These are phyloP conservation scores for Solanum hybrid DNA, from an alignment of 305 asterid genomes.

Conservation along the genomic window DNA sequence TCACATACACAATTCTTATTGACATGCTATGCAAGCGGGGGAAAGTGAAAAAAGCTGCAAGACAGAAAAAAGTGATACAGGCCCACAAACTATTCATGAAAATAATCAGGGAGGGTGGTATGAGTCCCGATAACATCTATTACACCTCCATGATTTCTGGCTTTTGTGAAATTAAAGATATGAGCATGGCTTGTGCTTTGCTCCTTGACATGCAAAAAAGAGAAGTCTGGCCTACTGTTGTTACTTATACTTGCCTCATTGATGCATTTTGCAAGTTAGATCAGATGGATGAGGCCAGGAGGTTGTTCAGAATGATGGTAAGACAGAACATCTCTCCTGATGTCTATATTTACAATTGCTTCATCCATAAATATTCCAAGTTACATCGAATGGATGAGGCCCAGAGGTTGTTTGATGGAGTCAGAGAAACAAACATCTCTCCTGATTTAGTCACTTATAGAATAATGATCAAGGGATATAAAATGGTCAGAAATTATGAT, in stretches of 20 bases:
- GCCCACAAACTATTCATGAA: conserved; percentile 34
- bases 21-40: conserved; percentile 24
- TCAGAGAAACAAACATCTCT: conserved; percentile 4
- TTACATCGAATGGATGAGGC: conserved; percentile 28
- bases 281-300: conserved; percentile 21
- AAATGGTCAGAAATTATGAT: background rate
- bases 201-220: conserved; percentile 33
- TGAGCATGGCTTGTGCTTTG: conserved; percentile 33
- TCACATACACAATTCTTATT: conserved; percentile 37
- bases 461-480: background rate
- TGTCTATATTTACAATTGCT: conserved; percentile 27
- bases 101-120: conserved; percentile 32
- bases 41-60: conserved; percentile 9
- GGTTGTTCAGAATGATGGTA: conserved; percentile 31
- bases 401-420: conserved; percentile 7
- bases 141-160: conserved; percentile 54
- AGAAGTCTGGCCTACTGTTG: conserved; percentile 37
- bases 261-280: conserved; percentile 31
- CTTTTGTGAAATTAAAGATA: conserved; percentile 30
- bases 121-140: conserved; percentile 23
- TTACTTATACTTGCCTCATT: conserved; percentile 53
- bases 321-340: conserved; percentile 27
- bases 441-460: conserved; percentile 16
- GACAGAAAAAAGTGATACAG: conserved; percentile 20
- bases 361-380: conserved; percentile 30